Conservation (phyloP, 305 asterid species). For the Euphrasia arctica region DNA sequence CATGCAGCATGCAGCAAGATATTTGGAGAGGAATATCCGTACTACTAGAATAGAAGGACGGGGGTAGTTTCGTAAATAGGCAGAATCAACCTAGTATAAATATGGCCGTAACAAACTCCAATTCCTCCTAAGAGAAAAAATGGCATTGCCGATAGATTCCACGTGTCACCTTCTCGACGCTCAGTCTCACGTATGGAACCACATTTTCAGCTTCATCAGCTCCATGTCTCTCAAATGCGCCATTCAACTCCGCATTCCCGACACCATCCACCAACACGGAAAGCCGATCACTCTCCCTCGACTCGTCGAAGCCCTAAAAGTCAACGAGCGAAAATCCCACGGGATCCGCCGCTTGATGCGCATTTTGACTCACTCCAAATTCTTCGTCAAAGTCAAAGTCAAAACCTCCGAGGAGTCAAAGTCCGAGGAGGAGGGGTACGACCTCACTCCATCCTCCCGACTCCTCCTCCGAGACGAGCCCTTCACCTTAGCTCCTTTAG, state of each 20-base stretch:
- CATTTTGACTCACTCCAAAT: constrained; percentile 19
- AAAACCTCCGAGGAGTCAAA: not conserved
- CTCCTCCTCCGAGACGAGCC: constrained; percentile 5
- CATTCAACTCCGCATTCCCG: constrained; percentile 25
- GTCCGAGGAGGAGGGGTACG: constrained; percentile 7
- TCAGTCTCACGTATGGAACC: constrained; percentile 20
- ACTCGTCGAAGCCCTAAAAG: constrained; percentile 11
- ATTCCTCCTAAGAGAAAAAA: not conserved
- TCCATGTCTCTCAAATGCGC: constrained; percentile 25
- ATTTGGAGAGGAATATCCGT: too few relatives aligned
- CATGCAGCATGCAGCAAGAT: too few relatives aligned
- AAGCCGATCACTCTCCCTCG: constrained; percentile 11
- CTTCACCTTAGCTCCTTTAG: not conserved
- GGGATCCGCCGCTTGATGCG: constrained; percentile 11
- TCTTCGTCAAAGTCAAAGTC: constrained; percentile 18
- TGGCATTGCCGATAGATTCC: constrained; percentile 12
- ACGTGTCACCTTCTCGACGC: constrained; percentile 3
- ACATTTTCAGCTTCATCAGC: constrained; percentile 19
- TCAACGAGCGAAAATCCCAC: constrained; percentile 14
- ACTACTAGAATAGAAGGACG: too few relatives aligned
- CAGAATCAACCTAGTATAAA: not conserved
- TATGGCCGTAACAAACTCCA: not conserved
- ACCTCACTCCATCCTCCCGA: constrained; percentile 14
- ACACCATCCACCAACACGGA: constrained; percentile 23
- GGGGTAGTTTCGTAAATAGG: too few relatives aligned